These are phyloP conservation scores for Tritrichomonas musculus DNA, from an alignment of 208 protist species.

Conservation along the genomic window DNA sequence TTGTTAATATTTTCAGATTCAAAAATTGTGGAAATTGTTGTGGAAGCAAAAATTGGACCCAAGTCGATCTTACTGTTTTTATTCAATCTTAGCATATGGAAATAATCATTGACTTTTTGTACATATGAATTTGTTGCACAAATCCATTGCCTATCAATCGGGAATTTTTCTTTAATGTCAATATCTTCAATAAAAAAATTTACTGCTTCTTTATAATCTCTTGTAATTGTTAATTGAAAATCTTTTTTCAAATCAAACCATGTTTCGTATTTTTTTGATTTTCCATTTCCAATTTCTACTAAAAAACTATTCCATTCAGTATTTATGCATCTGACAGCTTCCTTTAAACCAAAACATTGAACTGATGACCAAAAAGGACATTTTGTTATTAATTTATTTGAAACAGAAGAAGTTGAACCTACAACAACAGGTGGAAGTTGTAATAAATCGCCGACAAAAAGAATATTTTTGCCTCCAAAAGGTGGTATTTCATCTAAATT, in stretches of 20 bases:
- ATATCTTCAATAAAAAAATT: not conserved
- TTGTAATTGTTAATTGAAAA: not conserved
- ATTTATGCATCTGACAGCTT: not conserved
- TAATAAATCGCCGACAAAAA: not conserved
- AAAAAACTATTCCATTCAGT: not conserved
- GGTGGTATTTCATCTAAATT: not conserved
- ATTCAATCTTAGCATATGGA: no score
- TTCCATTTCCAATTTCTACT: not conserved
- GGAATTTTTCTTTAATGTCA: not conserved
- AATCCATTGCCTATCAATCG: not conserved
- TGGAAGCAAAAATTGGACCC: no score
- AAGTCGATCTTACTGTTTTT: no score
- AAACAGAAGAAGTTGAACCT: not conserved
- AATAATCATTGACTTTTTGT: no score
- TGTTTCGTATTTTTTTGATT: no score
- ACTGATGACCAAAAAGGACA: not conserved
- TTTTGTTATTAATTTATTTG: not conserved
- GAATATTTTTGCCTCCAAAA: not conserved
- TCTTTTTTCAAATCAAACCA: not conserved
- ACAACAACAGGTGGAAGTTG: not conserved
- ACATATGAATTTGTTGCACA: no score
- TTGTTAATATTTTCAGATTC: no score
- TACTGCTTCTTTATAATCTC: not conserved
- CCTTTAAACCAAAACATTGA: not conserved
- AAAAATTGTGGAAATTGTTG: no score